Evolutionary conservation across 2,329 filamentous ascomycete species (phyloP), one percentile per base, ranked within the genome.

Genomic region (Fusarium liriodendri): DNA sequence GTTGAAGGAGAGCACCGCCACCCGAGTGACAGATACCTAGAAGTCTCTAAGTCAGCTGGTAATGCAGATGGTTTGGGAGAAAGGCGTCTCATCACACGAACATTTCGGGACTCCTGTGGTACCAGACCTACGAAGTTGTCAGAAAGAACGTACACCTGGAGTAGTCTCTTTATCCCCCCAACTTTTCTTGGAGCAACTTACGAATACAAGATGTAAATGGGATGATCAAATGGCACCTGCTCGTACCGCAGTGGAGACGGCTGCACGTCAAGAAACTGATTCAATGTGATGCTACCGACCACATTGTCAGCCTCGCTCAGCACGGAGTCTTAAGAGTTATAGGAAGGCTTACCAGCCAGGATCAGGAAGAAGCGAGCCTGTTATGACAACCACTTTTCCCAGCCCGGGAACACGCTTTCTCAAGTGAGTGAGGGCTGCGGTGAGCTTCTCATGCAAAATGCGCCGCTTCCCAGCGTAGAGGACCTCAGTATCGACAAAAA

Each of bases 161-260:
- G 33, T 35, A 5, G 33, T 35, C 33, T 35, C 33, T 35, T 35
- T 35, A 35, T 35, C 4, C 11, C 16, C 33, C 14, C 33, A 13
- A 14, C 1, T n/a, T n/a, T 40, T 40, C 37, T n/a, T 40, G 18
- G 5, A 4, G 16, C 7, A 40, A 50, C 62, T 37, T 11, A 64
- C 52, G 62, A 64, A 27, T 58, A 64, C 16, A 64, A 29, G 27
- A 64, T 64, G 52, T 64, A 64, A 29, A 64, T 37, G 5, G 62
- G 62, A 58, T 58, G 52, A 45, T 64, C 62, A 37, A 64, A 58
- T n/a, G 62, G 52, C 16, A 64, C 13, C 37, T 64, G 52, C 10
- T 10, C 52, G 38, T 50, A 64, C 27, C 16, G 27, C n/a, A 64
- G 62, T 13, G 62, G 62, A 35, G 33, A 14, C 13, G 13, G 33